Evolutionary conservation across 495 filamentous ascomycete genomes (phyloP), one percentile per base, ranked within the genome.

Genomic region (Apodospora peruviana): DNA sequence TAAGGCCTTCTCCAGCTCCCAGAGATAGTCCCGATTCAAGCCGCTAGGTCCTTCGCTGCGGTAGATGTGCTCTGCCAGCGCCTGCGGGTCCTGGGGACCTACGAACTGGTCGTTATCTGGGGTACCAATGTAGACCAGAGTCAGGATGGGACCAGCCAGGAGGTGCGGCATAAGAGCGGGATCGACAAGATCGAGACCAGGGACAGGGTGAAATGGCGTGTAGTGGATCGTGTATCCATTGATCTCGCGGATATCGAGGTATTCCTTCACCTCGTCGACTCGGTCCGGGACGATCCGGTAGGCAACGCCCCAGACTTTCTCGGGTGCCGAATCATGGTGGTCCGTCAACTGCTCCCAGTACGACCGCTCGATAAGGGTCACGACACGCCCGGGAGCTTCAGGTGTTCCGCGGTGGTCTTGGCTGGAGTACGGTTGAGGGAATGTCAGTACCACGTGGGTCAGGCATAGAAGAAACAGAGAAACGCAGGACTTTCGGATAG

Each of bases 221-320:
- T 88, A 88, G 61, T 94, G 88, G 53, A 93, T 90, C 25, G 80
- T 86, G 62, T 97, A 97, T 5, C 94, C 94, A 64, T 97, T 93
- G 57, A 96, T 95, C 69, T 99, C 94, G 12, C 94, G 85, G 48
- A 95, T 90, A 62, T 97, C 91, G 29, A 99, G 88, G 65, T 96
- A 70, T 45, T 86, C 77, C 49, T 87, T 84, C 3, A 96, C 94
- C 69, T 90, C 86, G 50, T 80, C 76, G 14, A 93, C 87, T 50
- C 84, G 78, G 1, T 75, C 70, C 9, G 82, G 58, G 5, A 80
- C 70, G 56, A 99, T 96, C 56, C 91, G 89, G 68, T 96, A 99
- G 35, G 90, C 91, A 3, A 85, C 87, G 47, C 94, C 94, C 88
- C 90, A 96, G 53, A 95, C 87, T 56, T 68, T 70, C 48, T 87